These are phyloP conservation scores for Debaryomyces prosopidis DNA, from an alignment of 805 yeast genomes.

Conservation along the genomic window DNA sequence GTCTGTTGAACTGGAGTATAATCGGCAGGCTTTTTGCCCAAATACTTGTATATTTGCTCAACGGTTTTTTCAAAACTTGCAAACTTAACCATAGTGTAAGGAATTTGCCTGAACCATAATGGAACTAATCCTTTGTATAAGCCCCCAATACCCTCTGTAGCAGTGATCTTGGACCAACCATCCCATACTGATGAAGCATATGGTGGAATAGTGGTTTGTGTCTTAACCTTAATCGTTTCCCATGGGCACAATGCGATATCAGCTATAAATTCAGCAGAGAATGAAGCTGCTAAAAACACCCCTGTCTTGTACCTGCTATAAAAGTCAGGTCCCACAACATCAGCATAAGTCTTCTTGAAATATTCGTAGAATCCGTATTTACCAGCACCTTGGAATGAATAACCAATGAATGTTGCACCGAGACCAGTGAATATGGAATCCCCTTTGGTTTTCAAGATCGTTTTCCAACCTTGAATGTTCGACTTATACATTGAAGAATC, in stretches of 20 bases:
- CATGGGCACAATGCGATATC: conserved; percentile 89
- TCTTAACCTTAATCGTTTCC: conserved; percentile 92
- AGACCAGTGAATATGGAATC: conserved; percentile 82
- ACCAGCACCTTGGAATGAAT: conserved; percentile 95
- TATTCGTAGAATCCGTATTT: conserved; percentile 94
- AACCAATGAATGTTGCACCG: conserved; percentile 91
- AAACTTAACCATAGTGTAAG: conserved; percentile 98
- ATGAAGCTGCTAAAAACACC: conserved; percentile 80
- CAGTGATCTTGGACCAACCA: conserved; percentile 66
- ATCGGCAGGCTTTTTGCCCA: conserved; percentile 72
- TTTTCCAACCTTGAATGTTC: conserved; percentile 78
- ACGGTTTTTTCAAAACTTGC: conserved; percentile 93
- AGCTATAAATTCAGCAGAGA: conserved; percentile 92
- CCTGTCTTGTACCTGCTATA: conserved; percentile 70
- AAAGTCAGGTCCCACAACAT: conserved; percentile 60
- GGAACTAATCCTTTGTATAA: conserved; percentile 90
- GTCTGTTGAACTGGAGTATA: conserved; percentile 80
- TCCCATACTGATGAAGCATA: conserved; percentile 62
- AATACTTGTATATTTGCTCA: conserved; percentile 66
- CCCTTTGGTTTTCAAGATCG: conserved; percentile 76
- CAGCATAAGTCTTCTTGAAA: conserved; percentile 79
- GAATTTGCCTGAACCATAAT: conserved; percentile 94
- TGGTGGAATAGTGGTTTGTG: conserved; percentile 93
- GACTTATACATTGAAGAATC: conserved; percentile 69
- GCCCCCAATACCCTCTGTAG: conserved; percentile 69